Conservation (phyloP, 768 basidiomycete species). For the Rossbeevera mucosa region DNA sequence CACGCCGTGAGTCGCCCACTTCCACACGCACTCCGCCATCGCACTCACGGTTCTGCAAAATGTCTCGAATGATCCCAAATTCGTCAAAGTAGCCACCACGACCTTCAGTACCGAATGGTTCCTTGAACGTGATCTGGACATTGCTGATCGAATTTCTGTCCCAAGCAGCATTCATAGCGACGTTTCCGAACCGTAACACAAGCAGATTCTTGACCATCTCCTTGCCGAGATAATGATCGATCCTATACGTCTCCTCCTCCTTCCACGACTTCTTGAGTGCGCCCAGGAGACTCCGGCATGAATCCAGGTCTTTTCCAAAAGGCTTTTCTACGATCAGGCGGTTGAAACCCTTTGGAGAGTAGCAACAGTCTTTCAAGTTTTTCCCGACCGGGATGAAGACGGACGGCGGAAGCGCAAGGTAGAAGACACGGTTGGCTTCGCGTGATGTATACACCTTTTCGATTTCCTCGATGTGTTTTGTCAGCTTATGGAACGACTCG, state of each 20-base stretch:
- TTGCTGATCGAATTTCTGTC: slow-evolving; percentile 95
- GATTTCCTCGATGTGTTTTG: slow-evolving; percentile 69
- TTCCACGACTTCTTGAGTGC: slow-evolving; percentile 84
- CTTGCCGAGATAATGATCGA: slow-evolving; percentile 99
- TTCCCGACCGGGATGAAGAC: slow-evolving; percentile 90
- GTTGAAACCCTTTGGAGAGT: slow-evolving; percentile 68
- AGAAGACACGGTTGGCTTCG: slow-evolving; percentile 82
- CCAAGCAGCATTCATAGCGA: slow-evolving; percentile 84
- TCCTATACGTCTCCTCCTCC: slow-evolving; percentile 98
- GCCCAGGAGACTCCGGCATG: slow-evolving; percentile 70
- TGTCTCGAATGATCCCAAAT: slow-evolving; percentile 97
- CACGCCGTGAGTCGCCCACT: slow-evolving; percentile 8
- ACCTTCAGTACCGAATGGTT: slow-evolving; percentile 98
- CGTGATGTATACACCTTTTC: slow-evolving; percentile 65
- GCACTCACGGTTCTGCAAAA: slow-evolving; percentile 93
- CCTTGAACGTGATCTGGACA: slow-evolving; percentile 99
- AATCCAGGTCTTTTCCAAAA: slow-evolving; percentile 91
- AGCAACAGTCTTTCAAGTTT: slow-evolving; percentile 79
- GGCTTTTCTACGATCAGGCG: slow-evolving; percentile 98
- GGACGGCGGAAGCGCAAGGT: slow-evolving; percentile 94
- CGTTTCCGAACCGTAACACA: slow-evolving; percentile 91
- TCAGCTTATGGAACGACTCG: slow-evolving; percentile 71
- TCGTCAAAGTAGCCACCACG: slow-evolving; percentile 99
- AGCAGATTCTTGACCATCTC: slow-evolving; percentile 99
- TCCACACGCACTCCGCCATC: slow-evolving; percentile 1